Percentiles rank a stretch among this genome's conserved stretches.
phyloP scores from a whole-genome alignment of 1,284 basidiomycete species.

The Ceratobasidium theobromae region DNA sequence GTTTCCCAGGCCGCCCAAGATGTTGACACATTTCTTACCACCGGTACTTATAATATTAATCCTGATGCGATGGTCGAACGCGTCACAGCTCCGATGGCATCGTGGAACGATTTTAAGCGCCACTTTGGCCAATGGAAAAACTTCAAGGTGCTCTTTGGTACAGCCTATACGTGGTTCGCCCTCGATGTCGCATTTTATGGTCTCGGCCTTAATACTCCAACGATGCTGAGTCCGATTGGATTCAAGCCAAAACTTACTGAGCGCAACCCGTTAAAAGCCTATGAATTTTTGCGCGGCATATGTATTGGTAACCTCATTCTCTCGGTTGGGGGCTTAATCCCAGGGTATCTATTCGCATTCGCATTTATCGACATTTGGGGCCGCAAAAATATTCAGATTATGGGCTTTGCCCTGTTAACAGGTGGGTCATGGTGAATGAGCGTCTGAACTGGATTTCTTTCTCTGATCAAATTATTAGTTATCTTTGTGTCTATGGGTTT shows the following conservation, averaged over 20 bases:
- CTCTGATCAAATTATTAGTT: constrained; percentile 30
- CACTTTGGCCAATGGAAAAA: constrained; percentile 50
- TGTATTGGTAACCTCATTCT: constrained; percentile 56
- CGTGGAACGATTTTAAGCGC: constrained; percentile 39
- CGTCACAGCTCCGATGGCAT: constrained; percentile 43
- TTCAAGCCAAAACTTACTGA: background rate
- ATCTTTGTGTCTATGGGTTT: constrained; percentile 55
- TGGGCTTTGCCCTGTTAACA: constrained; percentile 42
- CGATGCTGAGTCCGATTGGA: constrained; percentile 34
- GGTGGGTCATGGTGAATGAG: constrained; percentile 47
- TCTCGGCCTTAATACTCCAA: constrained; percentile 7
- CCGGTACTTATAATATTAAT: background rate
- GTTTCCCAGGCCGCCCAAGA: constrained; percentile 50
- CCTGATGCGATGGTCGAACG: constrained; percentile 6
- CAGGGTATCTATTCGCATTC: constrained; percentile 48
- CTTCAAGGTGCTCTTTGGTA: constrained; percentile 47
- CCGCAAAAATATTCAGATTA: constrained; percentile 47
- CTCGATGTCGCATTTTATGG: constrained; percentile 39
- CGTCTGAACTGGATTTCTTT: background rate
- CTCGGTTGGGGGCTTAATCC: constrained; percentile 55
- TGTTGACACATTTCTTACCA: constrained; percentile 39
- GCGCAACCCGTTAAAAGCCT: constrained; percentile 41
- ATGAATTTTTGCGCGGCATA: constrained; percentile 52
- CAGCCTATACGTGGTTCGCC: constrained; percentile 49
- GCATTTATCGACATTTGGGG: constrained; percentile 45